phyloP scores from a whole-genome alignment of 164 flowering plant genomes.

The Umbellularia californica region DNA sequence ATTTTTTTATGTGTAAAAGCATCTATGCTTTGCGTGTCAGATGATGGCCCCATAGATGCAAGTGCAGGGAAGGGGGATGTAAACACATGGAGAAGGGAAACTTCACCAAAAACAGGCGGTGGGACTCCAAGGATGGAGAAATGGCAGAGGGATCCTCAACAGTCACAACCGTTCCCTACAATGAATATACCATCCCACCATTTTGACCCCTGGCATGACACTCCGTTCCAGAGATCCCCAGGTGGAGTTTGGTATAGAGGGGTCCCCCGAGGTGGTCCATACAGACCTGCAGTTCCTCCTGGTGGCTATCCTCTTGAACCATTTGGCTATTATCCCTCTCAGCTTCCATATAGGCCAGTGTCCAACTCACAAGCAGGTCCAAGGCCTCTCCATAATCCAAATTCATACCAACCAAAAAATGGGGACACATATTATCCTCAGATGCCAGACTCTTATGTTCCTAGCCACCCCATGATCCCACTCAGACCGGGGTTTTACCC shows the following conservation, averaged over 20 bases:
- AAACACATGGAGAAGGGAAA: conserved; percentile 57
- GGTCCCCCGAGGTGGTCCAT: conserved; percentile 71
- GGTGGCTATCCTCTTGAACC: conserved; percentile 73
- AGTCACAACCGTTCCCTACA: conserved; percentile 34
- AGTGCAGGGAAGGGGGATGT: conserved; percentile 29
- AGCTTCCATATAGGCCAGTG: conserved; percentile 45
- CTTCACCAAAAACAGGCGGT: conserved; percentile 36
- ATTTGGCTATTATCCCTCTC: conserved; percentile 68
- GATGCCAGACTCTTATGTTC: conserved; percentile 55
- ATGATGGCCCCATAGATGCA: conserved; percentile 35
- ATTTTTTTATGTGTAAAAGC: not conserved
- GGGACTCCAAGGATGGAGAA: conserved; percentile 54
- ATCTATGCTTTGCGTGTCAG: conserved; percentile 24
- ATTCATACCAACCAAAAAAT: conserved; percentile 54
- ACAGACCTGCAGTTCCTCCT: conserved; percentile 57
- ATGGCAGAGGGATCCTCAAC: conserved; percentile 63
- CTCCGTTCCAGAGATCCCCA: conserved; percentile 55
- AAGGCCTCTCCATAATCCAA: conserved; percentile 53
- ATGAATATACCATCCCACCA: conserved; percentile 53
- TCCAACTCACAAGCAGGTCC: conserved; percentile 56
- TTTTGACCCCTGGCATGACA: conserved; percentile 74
- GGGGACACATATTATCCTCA: conserved; percentile 72
- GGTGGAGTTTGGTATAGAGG: conserved; percentile 80
- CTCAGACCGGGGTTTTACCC: conserved; percentile 80
- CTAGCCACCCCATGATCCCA: conserved; percentile 63